Conservation (phyloP, 2,329 filamentous ascomycete species). For the Microdochium bolleyi region DNA sequence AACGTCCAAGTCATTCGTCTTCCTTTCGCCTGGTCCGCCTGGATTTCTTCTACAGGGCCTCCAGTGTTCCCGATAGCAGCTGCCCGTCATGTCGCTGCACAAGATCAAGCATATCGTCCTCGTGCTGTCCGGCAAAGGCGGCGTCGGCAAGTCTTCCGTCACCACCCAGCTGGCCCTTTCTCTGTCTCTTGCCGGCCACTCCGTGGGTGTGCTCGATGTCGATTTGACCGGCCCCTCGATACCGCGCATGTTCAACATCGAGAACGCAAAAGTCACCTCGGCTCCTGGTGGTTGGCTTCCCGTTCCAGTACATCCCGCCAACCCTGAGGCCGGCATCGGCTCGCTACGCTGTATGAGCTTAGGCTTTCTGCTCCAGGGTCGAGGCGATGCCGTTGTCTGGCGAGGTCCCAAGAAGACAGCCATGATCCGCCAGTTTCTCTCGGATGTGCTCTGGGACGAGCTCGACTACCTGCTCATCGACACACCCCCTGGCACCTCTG, state of each 20-base stretch:
- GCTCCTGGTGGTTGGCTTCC: conserved; percentile 89
- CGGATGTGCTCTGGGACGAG: conserved; percentile 80
- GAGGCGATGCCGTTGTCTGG: conserved; percentile 94
- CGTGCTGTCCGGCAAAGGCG: conserved; percentile 92
- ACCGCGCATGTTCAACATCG: conserved; percentile 86
- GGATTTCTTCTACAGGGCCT: too few species aligned
- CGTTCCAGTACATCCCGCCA: conserved; percentile 67
- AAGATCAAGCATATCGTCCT: conserved; percentile 73
- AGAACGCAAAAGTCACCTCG: conserved; percentile 83
- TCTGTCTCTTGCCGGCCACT: conserved; percentile 75
- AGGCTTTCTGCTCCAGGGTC: conserved; percentile 75
- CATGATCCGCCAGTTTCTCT: conserved; percentile 95
- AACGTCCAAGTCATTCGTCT: too few species aligned
- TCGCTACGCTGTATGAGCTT: conserved; percentile 81
- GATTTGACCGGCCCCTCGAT: conserved; percentile 96
- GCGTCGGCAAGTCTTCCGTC: conserved; percentile 96
- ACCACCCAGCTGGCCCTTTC: conserved; percentile 92
- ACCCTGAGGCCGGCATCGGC: conserved; percentile 44
- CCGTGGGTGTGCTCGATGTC: conserved; percentile 90
- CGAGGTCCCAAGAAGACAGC: conserved; percentile 97
- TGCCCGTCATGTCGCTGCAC: conserved; percentile 50
- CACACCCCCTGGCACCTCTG: conserved; percentile 90
- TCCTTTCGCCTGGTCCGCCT: too few species aligned
- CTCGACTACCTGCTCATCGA: conserved; percentile 93
- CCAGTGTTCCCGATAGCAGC: background rate